Conservation (phyloP, 306 rosid genomes). For the Carpinus viminea region DNA sequence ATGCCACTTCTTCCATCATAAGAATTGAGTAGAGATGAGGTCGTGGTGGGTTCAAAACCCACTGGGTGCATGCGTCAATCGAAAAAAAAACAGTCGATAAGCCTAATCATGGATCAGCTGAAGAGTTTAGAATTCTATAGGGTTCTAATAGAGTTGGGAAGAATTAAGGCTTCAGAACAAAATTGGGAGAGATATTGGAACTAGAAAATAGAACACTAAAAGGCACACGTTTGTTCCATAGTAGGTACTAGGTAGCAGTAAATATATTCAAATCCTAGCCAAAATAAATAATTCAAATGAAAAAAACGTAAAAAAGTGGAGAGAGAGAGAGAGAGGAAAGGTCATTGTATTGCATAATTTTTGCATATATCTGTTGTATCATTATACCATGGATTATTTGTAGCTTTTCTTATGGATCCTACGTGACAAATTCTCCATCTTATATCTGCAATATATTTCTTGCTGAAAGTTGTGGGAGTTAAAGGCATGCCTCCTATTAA, state of each 20-base stretch:
- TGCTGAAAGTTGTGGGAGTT: neutral
- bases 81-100: too few relatives aligned
- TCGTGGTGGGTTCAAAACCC: too few relatives aligned
- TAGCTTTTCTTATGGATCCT: neutral
- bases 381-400: neutral
- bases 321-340: too few relatives aligned
- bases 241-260: too few relatives aligned
- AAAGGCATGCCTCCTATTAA: too few relatives aligned
- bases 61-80: neutral
- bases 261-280: too few relatives aligned
- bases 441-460: neutral
- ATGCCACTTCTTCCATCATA: neutral
- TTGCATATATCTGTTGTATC: neutral
- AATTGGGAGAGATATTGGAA: neutral
- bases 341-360: neutral
- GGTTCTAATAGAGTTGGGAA: neutral
- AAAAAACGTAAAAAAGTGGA: too few relatives aligned
- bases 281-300: too few relatives aligned
- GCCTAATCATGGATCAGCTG: neutral
- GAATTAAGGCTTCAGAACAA: neutral
- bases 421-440: neutral
- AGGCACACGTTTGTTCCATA: too few relatives aligned
- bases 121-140: neutral
- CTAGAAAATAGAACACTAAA: neutral
- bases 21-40: too few relatives aligned